phyloP scores from a whole-genome alignment of 2,329 filamentous ascomycete genomes.

The Trichoderma lentiforme region DNA sequence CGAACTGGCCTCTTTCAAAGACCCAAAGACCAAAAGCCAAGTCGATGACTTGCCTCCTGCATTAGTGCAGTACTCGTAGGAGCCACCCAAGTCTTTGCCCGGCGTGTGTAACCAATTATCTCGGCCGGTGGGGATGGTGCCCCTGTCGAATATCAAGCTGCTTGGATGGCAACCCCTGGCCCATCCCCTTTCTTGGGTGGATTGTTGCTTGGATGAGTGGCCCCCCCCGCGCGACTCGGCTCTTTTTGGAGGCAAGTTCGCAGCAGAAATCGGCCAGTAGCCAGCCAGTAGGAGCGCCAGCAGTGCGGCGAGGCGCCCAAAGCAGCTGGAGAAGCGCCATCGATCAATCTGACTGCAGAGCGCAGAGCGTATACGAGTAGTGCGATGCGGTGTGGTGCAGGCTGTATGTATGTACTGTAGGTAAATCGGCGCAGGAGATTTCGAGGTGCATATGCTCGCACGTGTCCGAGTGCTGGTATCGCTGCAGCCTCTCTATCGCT shows the following conservation, averaged over 20 bases:
- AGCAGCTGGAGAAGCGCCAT: neutral
- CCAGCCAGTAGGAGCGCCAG: neutral
- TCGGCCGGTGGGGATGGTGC: slow-evolving; percentile 4
- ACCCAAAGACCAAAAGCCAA: neutral
- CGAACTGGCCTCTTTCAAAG: neutral
- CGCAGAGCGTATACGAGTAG: neutral
- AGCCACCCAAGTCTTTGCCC: neutral
- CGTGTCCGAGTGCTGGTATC: neutral
- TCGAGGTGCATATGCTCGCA: neutral
- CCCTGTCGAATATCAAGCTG: slow-evolving; percentile 11
- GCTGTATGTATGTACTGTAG: neutral
- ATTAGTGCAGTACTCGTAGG: slow-evolving; percentile 12
- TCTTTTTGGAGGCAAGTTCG: slow-evolving; percentile 3
- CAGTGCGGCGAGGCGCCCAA: neutral
- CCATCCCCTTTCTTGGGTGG: slow-evolving; percentile 16
- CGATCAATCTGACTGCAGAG: neutral
- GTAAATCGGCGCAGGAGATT: neutral
- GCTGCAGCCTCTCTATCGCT: neutral
- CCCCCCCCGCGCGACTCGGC: neutral
- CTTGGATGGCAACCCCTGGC: slow-evolving; percentile 9
- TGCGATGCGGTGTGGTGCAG: neutral
- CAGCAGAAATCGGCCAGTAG: neutral
- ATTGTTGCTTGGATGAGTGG: slow-evolving; percentile 1
- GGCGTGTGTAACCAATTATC: slow-evolving; percentile 11
- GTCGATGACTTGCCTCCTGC: slow-evolving; percentile 16